Conservation (phyloP, 2,329 filamentous ascomycete species). For the Xylariaceae sp. region DNA sequence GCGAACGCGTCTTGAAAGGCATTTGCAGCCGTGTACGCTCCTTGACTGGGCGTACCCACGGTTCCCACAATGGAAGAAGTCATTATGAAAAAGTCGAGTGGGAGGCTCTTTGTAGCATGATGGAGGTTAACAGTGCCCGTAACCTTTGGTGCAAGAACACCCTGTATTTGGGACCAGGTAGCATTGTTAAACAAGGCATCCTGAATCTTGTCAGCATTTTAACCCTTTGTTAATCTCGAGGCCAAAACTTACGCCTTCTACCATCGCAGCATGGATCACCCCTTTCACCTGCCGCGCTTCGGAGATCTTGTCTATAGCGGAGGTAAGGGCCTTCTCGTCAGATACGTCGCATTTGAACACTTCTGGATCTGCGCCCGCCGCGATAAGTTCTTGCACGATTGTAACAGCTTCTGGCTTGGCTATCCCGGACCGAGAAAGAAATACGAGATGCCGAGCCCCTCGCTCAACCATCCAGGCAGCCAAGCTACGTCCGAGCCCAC, state of each 20-base stretch:
- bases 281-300: constrained; percentile 24
- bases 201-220: constrained; percentile 7
- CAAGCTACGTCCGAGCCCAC: constrained; percentile 43
- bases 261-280: constrained; percentile 35
- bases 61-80: constrained; percentile 8
- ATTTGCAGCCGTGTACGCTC: constrained; percentile 12
- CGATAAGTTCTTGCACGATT: background rate
- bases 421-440: constrained; percentile 40
- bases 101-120: constrained; percentile 1
- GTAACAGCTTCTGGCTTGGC: constrained; percentile 30
- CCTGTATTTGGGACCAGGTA: constrained; percentile 5
- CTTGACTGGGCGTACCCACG: constrained; percentile 27
- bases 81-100: constrained; percentile 26
- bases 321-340: background rate
- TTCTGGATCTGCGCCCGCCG: background rate
- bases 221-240: background rate
- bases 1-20: constrained; percentile 21
- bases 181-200: constrained; percentile 14
- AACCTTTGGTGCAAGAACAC: constrained; percentile 18
- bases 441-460: constrained; percentile 40
- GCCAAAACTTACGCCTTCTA: constrained; percentile 17
- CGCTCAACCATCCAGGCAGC: constrained; percentile 40
- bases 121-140: constrained; percentile 16
- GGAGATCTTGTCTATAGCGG: background rate
- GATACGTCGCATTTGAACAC: constrained; percentile 5